Percentiles rank a stretch among this genome's conserved stretches.
phyloP scores from a whole-genome alignment of 306 rosid genomes.

The Adenanthera pavonina region DNA sequence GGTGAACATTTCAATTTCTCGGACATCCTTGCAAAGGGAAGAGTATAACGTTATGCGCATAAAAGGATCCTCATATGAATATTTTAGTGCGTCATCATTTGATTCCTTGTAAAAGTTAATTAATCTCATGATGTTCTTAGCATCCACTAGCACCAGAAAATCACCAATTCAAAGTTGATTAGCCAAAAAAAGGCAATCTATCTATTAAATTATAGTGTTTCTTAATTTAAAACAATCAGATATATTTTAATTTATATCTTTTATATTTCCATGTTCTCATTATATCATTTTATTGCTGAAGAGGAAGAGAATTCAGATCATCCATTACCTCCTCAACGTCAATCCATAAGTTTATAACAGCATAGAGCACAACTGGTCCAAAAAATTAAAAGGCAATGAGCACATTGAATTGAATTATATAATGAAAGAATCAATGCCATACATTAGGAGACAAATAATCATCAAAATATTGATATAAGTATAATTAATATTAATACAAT shows the following conservation, averaged over 20 bases:
- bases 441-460: neutral
- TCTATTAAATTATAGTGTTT: neutral
- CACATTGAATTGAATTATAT: neutral
- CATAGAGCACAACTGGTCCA: too few species aligned
- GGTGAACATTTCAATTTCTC: neutral
- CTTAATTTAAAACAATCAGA: neutral
- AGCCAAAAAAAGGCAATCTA: neutral
- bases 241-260: neutral
- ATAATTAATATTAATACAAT: too few species aligned
- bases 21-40: neutral
- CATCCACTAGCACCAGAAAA: neutral
- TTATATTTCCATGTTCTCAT: neutral
- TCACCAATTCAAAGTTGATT: neutral
- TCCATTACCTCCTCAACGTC: neutral
- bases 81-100: neutral
- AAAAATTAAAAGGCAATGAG: too few species aligned
- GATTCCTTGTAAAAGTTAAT: neutral
- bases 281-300: neutral
- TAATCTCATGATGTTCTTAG: neutral
- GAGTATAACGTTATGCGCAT: neutral
- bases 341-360: too few species aligned
- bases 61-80: neutral
- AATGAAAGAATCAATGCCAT: neutral
- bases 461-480: too few species aligned
- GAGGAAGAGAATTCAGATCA: neutral